Conservation (phyloP, 305 asterid species). For the Plantago rigida region DNA sequence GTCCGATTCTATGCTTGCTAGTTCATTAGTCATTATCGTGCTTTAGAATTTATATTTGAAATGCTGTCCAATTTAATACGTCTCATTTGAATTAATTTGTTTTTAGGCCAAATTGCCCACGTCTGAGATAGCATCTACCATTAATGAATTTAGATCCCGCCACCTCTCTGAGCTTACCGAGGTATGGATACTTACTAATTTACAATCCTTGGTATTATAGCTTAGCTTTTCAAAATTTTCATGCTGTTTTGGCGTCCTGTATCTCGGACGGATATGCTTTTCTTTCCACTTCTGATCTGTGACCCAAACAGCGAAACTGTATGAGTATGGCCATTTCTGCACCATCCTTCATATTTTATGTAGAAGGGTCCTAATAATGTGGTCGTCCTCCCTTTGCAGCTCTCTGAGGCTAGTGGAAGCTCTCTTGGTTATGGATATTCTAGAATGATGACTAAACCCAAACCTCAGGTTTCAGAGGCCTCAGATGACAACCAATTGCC, state of each 20-base stretch:
- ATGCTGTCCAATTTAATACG: background rate
- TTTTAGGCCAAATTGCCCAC: constrained; percentile 77
- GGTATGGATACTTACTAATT: constrained; percentile 39
- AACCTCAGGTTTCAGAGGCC: constrained; percentile 44
- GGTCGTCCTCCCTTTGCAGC: constrained; percentile 40
- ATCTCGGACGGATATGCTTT: too few relatives aligned
- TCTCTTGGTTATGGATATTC: constrained; percentile 87
- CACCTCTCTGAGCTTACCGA: constrained; percentile 96
- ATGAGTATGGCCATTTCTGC: too few relatives aligned
- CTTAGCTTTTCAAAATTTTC: background rate
- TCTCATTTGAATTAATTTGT: constrained; percentile 1
- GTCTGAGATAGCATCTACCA: constrained; percentile 88
- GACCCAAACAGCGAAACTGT: too few relatives aligned
- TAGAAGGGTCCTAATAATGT: too few relatives aligned
- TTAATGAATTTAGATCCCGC: constrained; percentile 89
- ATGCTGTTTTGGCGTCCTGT: too few relatives aligned
- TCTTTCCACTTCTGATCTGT: too few relatives aligned
- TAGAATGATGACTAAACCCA: constrained; percentile 51
- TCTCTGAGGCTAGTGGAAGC: constrained; percentile 73
- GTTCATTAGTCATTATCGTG: too few relatives aligned
- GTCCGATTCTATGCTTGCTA: too few relatives aligned
- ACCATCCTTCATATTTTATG: too few relatives aligned
- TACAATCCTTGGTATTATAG: background rate
- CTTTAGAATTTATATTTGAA: background rate
- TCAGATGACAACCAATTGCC: constrained; percentile 55